These are phyloP conservation scores for Lactarius quietus DNA, from an alignment of 768 basidiomycete genomes.

Conservation along the genomic window DNA sequence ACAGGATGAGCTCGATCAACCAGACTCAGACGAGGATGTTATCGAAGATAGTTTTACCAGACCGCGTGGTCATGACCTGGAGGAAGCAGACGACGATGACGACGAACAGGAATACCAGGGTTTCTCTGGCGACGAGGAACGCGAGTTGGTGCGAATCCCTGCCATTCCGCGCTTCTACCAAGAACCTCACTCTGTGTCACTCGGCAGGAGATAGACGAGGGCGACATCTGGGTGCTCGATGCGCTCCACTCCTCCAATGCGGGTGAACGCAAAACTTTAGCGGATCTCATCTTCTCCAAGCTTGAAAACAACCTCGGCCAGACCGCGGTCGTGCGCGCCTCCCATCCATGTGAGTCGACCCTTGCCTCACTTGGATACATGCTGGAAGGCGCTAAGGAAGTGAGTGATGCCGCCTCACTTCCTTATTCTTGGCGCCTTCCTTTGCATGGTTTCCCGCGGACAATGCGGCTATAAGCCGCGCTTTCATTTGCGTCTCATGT, in stretches of 20 bases:
- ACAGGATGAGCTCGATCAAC: conserved; percentile 75
- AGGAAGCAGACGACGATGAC: conserved; percentile 48
- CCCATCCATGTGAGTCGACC: conserved; percentile 46
- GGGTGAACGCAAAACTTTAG: conserved; percentile 78
- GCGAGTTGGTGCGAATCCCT: conserved; percentile 46
- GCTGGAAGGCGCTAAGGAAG: too few relatives aligned
- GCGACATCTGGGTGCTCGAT: conserved; percentile 84
- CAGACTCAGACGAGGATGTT: conserved; percentile 30
- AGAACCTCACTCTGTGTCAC: background rate
- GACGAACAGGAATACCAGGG: conserved; percentile 52
- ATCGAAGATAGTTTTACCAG: conserved; percentile 31
- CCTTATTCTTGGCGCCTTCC: too few relatives aligned
- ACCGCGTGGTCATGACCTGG: conserved; percentile 29
- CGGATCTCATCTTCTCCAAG: conserved; percentile 96
- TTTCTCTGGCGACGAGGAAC: conserved; percentile 39
- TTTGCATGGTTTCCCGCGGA: too few relatives aligned
- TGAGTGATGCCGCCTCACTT: background rate
- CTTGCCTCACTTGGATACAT: background rate
- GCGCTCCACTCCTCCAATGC: conserved; percentile 71
- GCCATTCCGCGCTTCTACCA: background rate
- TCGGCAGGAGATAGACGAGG: conserved; percentile 80
- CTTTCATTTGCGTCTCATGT: background rate
- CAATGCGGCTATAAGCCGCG: background rate
- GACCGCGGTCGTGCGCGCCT: conserved; percentile 55
- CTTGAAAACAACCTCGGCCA: conserved; percentile 60